Evolutionary conservation across 164 flowering plant species (phyloP).

Genomic region (Annona cherimola): DNA sequence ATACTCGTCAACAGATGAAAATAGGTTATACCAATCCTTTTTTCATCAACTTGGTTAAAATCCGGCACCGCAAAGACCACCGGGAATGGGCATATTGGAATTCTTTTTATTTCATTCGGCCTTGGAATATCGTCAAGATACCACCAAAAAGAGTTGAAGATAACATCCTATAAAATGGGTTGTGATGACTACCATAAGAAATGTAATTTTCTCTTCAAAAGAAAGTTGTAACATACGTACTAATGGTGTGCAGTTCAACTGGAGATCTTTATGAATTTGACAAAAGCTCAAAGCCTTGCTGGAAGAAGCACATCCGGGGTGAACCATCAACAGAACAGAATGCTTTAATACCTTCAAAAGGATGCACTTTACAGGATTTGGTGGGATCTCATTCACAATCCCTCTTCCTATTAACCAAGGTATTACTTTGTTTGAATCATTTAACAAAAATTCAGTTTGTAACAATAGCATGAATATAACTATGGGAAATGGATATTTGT

Average conservation of each 20-base stretch:
- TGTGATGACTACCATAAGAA: neutral
- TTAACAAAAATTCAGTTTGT: neutral
- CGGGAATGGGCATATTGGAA: neutral
- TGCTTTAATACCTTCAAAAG: conserved; percentile 37
- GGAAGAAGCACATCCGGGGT: conserved; percentile 78
- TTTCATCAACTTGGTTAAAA: too few species aligned
- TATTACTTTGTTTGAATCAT: conserved; percentile 17
- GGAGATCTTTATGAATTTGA: conserved; percentile 84
- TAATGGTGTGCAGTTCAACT: conserved; percentile 48
- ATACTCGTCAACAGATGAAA: too few species aligned
- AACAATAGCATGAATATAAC: neutral
- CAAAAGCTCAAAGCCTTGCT: conserved; percentile 61
- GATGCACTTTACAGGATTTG: conserved; percentile 42
- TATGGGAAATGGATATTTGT: neutral
- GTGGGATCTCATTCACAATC: conserved; percentile 62
- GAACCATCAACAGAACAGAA: conserved; percentile 34
- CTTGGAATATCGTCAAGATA: neutral
- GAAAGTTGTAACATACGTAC: neutral
- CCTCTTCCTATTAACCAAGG: conserved; percentile 71
- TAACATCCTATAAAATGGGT: neutral
- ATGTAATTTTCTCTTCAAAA: neutral
- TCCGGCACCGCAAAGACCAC: neutral
- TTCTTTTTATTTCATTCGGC: neutral
- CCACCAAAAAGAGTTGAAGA: neutral
- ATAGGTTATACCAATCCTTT: too few species aligned